Percentiles rank a stretch among this genome's conserved stretches.
These are phyloP conservation scores for Cercophora scortea DNA, from an alignment of 495 filamentous ascomycete genomes.

Conservation along the genomic window DNA sequence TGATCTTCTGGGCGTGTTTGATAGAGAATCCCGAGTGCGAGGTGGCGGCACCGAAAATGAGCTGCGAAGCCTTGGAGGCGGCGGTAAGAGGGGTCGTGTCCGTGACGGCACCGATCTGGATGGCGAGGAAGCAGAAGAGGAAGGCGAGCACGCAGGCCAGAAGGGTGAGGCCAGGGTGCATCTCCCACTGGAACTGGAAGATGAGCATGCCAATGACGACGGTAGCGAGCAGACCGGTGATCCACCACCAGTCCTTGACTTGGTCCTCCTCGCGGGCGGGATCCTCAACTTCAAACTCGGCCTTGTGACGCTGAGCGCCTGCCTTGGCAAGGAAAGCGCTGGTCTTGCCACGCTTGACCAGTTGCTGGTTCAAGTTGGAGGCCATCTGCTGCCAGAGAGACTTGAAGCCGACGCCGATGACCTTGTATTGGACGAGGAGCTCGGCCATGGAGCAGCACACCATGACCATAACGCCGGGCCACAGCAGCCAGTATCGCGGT, in stretches of 20 bases:
- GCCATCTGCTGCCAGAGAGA: constrained; percentile 41
- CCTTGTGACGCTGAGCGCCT: constrained; percentile 18
- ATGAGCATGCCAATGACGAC: constrained; percentile 51
- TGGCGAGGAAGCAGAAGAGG: constrained; percentile 61
- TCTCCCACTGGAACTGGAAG: constrained; percentile 52
- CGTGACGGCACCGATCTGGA: constrained; percentile 55
- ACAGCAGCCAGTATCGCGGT: constrained; percentile 59
- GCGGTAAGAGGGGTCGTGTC: constrained; percentile 59
- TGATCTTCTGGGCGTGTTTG: constrained; percentile 48
- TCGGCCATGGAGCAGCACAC: constrained; percentile 54
- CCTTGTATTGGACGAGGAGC: constrained; percentile 52
- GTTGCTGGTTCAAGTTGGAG: constrained; percentile 29
- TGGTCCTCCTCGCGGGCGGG: constrained; percentile 45
- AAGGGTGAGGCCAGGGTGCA: constrained; percentile 52
- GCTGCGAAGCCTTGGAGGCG: constrained; percentile 59
- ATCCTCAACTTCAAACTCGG: constrained; percentile 34
- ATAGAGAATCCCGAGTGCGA: constrained; percentile 36
- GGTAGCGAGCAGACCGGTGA: constrained; percentile 40
- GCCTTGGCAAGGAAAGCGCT: constrained; percentile 39
- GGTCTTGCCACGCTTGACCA: constrained; percentile 34
- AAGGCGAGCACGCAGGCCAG: constrained; percentile 56
- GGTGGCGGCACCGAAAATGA: constrained; percentile 57
- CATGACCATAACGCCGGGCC: constrained; percentile 61
- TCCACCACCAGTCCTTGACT: constrained; percentile 58
- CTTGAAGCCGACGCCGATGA: constrained; percentile 46